Conservation (phyloP, 192 early-diverging fungal genomes). For the Kickxella alabastrina region DNA sequence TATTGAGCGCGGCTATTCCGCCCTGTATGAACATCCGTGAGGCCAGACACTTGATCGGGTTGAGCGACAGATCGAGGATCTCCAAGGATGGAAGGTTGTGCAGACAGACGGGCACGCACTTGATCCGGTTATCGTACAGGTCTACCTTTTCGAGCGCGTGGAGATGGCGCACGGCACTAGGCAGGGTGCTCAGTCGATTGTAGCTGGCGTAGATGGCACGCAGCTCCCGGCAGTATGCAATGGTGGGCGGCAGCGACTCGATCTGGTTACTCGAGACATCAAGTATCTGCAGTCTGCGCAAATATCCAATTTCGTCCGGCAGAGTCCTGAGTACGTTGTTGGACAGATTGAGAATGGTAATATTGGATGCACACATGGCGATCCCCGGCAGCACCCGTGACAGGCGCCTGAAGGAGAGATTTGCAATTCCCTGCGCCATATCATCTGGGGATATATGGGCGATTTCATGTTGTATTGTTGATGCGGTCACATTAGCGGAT, state of each 20-base stretch:
- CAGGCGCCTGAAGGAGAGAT: constrained; percentile 16
- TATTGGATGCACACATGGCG: constrained; percentile 10
- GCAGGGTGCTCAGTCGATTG: constrained; percentile 17
- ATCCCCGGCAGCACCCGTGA: constrained; percentile 13
- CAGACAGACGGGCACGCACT: constrained; percentile 16
- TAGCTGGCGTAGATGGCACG: constrained; percentile 7
- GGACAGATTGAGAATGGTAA: constrained; percentile 18
- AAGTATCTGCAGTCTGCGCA: constrained; percentile 23
- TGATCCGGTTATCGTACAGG: constrained; percentile 12
- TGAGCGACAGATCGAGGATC: constrained; percentile 21
- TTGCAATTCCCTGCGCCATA: constrained; percentile 7
- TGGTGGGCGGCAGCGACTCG: constrained; percentile 15
- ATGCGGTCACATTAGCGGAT: too few species aligned
- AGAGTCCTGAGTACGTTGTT: constrained; percentile 18
- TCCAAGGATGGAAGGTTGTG: constrained; percentile 12
- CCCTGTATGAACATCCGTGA: constrained; percentile 29
- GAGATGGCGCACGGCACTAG: constrained; percentile 26
- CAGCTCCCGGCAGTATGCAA: constrained; percentile 29
- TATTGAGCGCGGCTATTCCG: constrained; percentile 24
- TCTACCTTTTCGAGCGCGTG: constrained; percentile 8
- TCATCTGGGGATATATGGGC: constrained; percentile 13
- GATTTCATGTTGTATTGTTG: background rate
- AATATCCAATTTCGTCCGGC: constrained; percentile 34
- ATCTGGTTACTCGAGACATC: constrained; percentile 28
- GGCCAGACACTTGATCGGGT: constrained; percentile 23